A percentile compares a stretch with the other conserved stretches of the same genome.
phyloP scores from a whole-genome alignment of 257 asterid genomes.

The Hygrophila difformis region DNA sequence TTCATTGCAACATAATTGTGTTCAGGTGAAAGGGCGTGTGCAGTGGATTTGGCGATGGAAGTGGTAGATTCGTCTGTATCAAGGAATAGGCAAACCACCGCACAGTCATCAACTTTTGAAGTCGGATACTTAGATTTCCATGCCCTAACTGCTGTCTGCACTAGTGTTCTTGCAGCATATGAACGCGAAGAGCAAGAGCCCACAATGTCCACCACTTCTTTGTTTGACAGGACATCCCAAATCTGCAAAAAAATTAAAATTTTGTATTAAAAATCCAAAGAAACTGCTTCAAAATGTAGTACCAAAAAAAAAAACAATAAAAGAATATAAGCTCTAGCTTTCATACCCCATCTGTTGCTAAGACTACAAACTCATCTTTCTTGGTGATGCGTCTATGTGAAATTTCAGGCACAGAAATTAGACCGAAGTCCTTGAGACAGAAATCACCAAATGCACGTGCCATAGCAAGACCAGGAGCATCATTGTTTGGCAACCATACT shows the following conservation, averaged over 20 bases:
- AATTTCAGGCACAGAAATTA: slow-evolving; percentile 64
- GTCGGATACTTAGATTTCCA: slow-evolving; percentile 44
- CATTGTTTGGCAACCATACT: slow-evolving; percentile 57
- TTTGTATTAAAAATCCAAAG: neutral
- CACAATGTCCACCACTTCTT: slow-evolving; percentile 47
- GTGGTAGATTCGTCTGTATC: slow-evolving; percentile 26
- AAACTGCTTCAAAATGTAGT: neutral
- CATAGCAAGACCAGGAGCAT: slow-evolving; percentile 79
- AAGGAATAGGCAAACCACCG: slow-evolving; percentile 52
- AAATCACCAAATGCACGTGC: slow-evolving; percentile 81
- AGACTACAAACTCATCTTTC: slow-evolving; percentile 48
- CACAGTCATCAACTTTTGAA: slow-evolving; percentile 61
- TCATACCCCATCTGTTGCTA: slow-evolving; percentile 71
- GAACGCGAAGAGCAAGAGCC: slow-evolving; percentile 35
- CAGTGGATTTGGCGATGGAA: slow-evolving; percentile 11
- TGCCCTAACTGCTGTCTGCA: slow-evolving; percentile 34
- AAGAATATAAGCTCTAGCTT: neutral
- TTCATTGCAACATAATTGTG: neutral
- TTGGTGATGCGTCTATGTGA: slow-evolving; percentile 44
- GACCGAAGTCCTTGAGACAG: slow-evolving; percentile 67
- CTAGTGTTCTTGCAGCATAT: slow-evolving; percentile 38
- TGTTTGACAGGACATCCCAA: slow-evolving; percentile 56
- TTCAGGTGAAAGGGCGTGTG: slow-evolving; percentile 12
- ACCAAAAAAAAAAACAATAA: neutral
- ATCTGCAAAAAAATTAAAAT: slow-evolving; percentile 23